Conservation (phyloP, 768 basidiomycete species). For the Neoboletus brunneissimus region DNA sequence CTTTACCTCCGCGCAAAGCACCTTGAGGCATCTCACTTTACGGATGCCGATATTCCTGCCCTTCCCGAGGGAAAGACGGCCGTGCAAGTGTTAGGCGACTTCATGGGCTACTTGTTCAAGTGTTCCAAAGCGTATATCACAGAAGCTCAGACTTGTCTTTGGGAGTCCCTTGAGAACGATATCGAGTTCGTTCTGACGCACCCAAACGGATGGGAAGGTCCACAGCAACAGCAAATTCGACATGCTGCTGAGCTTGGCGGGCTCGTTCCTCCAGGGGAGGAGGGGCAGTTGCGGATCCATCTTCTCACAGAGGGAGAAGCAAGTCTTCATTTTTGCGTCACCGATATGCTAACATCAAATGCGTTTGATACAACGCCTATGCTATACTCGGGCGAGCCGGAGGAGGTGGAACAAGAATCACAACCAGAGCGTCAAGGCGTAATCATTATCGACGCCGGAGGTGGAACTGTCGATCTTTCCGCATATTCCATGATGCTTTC, state of each 20-base stretch:
- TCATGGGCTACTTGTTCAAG: constrained; percentile 28
- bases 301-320: constrained; percentile 29
- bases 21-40: constrained; percentile 25
- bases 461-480: constrained; percentile 40
- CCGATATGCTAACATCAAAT: constrained; percentile 39
- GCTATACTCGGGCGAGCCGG: constrained; percentile 24
- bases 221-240: constrained; percentile 30
- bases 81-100: constrained; percentile 24
- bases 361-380: constrained; percentile 8
- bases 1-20: constrained; percentile 36
- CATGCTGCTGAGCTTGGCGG: constrained; percentile 17
- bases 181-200: constrained; percentile 27
- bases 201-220: constrained; percentile 35
- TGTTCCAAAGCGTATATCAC: constrained; percentile 38
- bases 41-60: constrained; percentile 19
- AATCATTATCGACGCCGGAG: constrained; percentile 46
- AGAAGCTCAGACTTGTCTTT: constrained; percentile 39
- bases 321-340: constrained; percentile 38
- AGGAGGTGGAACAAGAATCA: constrained; percentile 25
- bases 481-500: constrained; percentile 29
- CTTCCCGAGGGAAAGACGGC: constrained; percentile 24
- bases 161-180: constrained; percentile 22
- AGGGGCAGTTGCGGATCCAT: constrained; percentile 28
- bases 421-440: constrained; percentile 29
- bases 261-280: constrained; percentile 35